phyloP scores from a whole-genome alignment of 2,329 filamentous ascomycete genomes.

The Juglanconis oblonga region DNA sequence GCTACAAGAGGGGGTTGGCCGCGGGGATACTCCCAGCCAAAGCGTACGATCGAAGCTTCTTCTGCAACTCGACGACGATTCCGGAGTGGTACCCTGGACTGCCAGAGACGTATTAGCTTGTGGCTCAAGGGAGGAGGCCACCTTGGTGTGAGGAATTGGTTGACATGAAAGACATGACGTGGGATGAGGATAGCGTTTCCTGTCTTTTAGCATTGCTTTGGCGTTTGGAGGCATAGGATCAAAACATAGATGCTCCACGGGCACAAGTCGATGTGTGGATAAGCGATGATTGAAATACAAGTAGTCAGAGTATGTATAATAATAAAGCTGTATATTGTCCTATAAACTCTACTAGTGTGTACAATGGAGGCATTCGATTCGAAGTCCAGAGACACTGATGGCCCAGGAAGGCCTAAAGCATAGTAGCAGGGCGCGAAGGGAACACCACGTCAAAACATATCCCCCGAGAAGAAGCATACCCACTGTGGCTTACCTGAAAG shows the following conservation, averaged over 20 bases:
- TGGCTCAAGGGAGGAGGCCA: background rate
- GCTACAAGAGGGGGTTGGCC: conserved; percentile 75
- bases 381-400: too few species aligned
- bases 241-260: background rate
- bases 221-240: background rate
- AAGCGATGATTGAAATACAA: too few species aligned
- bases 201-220: background rate
- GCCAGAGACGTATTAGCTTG: conserved; percentile 45
- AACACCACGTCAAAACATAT: background rate
- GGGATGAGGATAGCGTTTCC: background rate
- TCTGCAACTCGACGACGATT: conserved; percentile 55
- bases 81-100: conserved; percentile 50
- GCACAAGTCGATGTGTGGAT: background rate
- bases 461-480: too few species aligned
- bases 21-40: conserved; percentile 77
- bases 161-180: background rate
- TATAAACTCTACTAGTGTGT: background rate
- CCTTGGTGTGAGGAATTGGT: background rate
- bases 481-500: background rate
- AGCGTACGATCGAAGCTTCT: conserved; percentile 68
- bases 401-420: too few species aligned
- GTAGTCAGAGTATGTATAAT: too few species aligned
- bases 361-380: too few species aligned
- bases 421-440: background rate
- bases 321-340: background rate